phyloP scores from a whole-genome alignment of 1,284 basidiomycete genomes.

The Wallemia ichthyophaga region DNA sequence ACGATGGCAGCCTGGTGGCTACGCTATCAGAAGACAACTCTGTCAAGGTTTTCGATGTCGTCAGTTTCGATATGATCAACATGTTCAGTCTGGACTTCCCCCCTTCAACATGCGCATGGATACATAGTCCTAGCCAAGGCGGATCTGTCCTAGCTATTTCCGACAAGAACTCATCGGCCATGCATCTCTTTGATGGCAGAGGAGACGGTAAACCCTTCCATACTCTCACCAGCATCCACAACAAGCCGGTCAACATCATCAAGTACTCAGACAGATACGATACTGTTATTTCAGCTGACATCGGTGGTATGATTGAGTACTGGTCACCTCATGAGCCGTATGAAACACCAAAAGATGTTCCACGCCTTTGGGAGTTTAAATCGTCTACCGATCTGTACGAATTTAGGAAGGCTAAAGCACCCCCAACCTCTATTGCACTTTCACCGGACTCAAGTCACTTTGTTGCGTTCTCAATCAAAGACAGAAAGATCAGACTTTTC shows the following conservation, averaged over 20 bases:
- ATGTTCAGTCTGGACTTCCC: constrained; percentile 66
- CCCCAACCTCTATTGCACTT: constrained; percentile 63
- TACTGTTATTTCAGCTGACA: constrained; percentile 76
- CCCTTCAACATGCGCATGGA: constrained; percentile 72
- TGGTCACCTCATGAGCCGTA: constrained; percentile 77
- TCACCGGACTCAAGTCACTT: constrained; percentile 67
- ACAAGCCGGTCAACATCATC: constrained; percentile 67
- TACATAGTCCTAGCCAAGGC: constrained; percentile 60
- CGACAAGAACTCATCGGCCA: constrained; percentile 38
- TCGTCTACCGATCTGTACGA: constrained; percentile 80
- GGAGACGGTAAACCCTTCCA: constrained; percentile 48
- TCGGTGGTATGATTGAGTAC: constrained; percentile 83
- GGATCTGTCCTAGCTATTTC: constrained; percentile 67
- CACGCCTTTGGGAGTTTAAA: constrained; percentile 68
- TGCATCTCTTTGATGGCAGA: constrained; percentile 74
- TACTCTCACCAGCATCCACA: constrained; percentile 44
- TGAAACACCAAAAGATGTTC: constrained; percentile 40
- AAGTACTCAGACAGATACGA: constrained; percentile 77
- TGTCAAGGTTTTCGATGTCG: constrained; percentile 84
- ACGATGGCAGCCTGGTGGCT: constrained; percentile 74
- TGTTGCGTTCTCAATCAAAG: constrained; percentile 66
- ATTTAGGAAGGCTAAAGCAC: constrained; percentile 91
- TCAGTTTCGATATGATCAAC: constrained; percentile 98
- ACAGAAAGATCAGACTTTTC: constrained; percentile 79
- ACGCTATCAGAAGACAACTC: constrained; percentile 56